Base-by-base conservation (phyloP, 495 filamentous ascomycete species). In the Stereocaulon alpinum region DNA sequence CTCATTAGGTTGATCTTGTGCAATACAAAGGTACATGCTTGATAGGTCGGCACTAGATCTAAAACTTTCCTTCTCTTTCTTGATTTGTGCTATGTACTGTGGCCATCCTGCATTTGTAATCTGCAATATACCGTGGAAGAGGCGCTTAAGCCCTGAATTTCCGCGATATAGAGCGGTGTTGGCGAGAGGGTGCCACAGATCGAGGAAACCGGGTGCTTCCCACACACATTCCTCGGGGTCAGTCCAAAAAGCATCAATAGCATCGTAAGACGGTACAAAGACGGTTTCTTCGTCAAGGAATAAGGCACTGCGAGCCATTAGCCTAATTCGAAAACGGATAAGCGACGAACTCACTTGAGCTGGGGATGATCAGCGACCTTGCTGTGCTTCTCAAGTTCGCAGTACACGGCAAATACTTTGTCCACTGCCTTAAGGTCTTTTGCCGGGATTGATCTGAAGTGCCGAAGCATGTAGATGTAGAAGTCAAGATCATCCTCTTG, bases 161-260 rank as follows among this genome's bases (percentile, higher is more conserved):
- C 29, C 24, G 20, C 2, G 10, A n/a, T 49, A 49, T 6, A 2
- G 4, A 6, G 14, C 14, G 18, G 11, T 29, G 15, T 3, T 54
- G 40, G 60, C 54, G 7, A 69, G 43, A 17, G 61, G 37, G 27
- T 55, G 49, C 22, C 17, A 61, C 3, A 11, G 12, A 6, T 9
- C 12, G 58, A 68, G 59, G 18, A 58, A 41, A 18, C 27, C 6
- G 6, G 61, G 61, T 30, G 61, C 67, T 40, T 68, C 57, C 66
- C 61, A 64, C 9, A 63, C n/a, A 37, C 63, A 68, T 3, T 47
- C 0, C 4, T 40, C 0, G 15, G 58, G 52, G 1, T 9, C 1
- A 14, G 53, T 49, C 67, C 63, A 64, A 10, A 10, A 6, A 27
- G 62, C 56, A 7, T 22, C 14, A 60, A 29, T 17, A n/a, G 15